Evolutionary conservation across 2,329 filamentous ascomycete species (phyloP), one percentile per base, ranked within the genome.

Genomic region (Fusarium fujikuroi): DNA sequence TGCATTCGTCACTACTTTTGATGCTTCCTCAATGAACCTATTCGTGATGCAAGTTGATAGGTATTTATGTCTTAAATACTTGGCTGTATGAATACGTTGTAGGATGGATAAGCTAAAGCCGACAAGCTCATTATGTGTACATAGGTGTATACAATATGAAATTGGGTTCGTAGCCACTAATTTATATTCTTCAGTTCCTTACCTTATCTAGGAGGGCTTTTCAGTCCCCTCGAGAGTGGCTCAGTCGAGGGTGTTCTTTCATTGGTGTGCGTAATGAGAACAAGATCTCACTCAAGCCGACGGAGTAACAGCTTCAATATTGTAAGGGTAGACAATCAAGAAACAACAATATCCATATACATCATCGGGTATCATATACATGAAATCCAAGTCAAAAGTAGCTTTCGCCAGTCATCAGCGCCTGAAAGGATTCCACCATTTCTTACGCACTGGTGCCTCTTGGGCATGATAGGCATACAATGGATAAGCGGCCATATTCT

Each of bases 381-480:
- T 25, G n/a, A 21, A 43, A 11, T 23, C 23, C 23, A 34, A 36
- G 9, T 18, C 16, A n/a, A 18, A 36, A 30, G 12, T 14, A 30
- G 10, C 10, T 23, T 46, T 32, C 46, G 28, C 34, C 21, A 36
- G 36, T 37, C 19, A 66, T 50, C 32, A 58, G 21, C 60, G 66
- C 30, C 57, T 58, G 37, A 77, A 77, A 46, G 68, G 46, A 18
- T 72, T 71, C 69, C 76, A 78, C 76, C 75, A 77, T 46, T 60
- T 76, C 47, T 71, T 78, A 16, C 69, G 72, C 32, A 44, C 18
- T 59, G 67, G 70, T 14, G 15, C 58, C 49, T 69, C 66, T 37
- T 75, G 58, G 14, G 43, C 50, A 49, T 69, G 61, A 34, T 70
- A 63, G 19, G 60, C 52, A 52, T 70, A 66, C 23, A 74, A 46